phyloP scores from a whole-genome alignment of 345 rosid genomes.

The Populus davidiana region DNA sequence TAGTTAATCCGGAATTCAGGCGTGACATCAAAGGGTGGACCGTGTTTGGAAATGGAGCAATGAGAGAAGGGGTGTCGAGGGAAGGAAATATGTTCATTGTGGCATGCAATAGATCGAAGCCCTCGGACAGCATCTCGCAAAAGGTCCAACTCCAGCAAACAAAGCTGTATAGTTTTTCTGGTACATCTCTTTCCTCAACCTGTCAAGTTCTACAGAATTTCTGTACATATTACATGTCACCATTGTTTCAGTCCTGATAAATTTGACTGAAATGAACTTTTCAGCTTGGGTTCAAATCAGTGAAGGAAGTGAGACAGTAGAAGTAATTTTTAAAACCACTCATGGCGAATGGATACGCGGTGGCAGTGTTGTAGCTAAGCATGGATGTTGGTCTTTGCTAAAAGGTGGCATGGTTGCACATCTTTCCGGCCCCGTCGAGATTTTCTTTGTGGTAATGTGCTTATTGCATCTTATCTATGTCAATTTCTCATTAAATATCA shows the following conservation, averaged over 20 bases:
- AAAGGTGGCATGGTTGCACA: conserved; percentile 66
- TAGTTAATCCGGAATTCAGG: conserved; percentile 40
- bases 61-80: conserved; percentile 20
- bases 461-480: no score
- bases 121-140: conserved; percentile 40
- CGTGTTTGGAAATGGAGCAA: conserved; percentile 27
- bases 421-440: conserved; percentile 43
- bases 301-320: conserved; percentile 39
- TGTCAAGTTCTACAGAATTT: background rate
- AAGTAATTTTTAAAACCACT: conserved; percentile 36
- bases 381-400: conserved; percentile 78
- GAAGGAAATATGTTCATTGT: conserved; percentile 31
- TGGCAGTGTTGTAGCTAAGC: conserved; percentile 47
- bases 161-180: conserved; percentile 57
- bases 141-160: conserved; percentile 45
- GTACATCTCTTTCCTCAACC: conserved; percentile 18
- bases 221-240: background rate
- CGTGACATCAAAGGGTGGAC: conserved; percentile 40
- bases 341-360: conserved; percentile 38
- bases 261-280: background rate
- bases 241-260: background rate
- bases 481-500: background rate
- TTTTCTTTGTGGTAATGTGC: conserved; percentile 48
- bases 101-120: conserved; percentile 21
- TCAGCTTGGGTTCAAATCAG: conserved; percentile 67